These are phyloP conservation scores for Psilocybe subaeruginosa DNA, from an alignment of 768 basidiomycete species.

Conservation along the genomic window DNA sequence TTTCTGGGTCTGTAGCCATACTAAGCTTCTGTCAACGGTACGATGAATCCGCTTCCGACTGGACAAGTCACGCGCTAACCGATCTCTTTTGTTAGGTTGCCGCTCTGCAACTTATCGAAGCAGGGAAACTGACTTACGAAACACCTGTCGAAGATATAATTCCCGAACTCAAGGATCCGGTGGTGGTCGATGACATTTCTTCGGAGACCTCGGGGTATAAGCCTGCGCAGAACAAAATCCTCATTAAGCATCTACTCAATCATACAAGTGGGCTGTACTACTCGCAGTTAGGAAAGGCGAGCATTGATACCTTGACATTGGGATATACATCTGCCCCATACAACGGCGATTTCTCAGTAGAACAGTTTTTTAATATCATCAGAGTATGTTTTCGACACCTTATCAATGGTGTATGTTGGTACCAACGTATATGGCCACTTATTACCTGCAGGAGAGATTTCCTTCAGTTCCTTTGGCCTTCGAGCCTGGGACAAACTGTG, in stretches of 20 bases:
- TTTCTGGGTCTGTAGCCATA: conserved; percentile 38
- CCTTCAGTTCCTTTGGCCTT: conserved; percentile 30
- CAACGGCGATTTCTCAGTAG: conserved; percentile 21
- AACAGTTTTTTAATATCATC: conserved; percentile 22
- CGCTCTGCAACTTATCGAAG: conserved; percentile 35
- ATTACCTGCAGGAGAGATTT: conserved; percentile 20
- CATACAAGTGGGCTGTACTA: conserved; percentile 33
- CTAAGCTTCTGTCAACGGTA: conserved; percentile 32
- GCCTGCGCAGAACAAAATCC: conserved; percentile 27
- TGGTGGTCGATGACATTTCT: conserved; percentile 19
- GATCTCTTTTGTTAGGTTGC: conserved; percentile 26
- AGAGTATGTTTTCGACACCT: conserved; percentile 9
- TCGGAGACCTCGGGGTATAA: conserved; percentile 16
- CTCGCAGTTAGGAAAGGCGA: conserved; percentile 7
- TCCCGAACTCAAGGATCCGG: conserved; percentile 31
- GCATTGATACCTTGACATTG: conserved; percentile 5
- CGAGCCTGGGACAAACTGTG: conserved; percentile 35
- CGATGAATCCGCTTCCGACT: neutral
- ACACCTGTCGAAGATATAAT: conserved; percentile 29
- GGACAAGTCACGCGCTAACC: neutral
- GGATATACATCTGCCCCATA: conserved; percentile 19
- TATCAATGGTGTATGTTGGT: no score
- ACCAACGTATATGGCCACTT: no score
- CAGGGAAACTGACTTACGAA: conserved; percentile 31
- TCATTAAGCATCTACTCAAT: conserved; percentile 31